Percentiles rank a stretch among this genome's conserved stretches.
Evolutionary conservation across 352 stramenopile species (phyloP).

Genomic region (Aphanomyces invadans): DNA sequence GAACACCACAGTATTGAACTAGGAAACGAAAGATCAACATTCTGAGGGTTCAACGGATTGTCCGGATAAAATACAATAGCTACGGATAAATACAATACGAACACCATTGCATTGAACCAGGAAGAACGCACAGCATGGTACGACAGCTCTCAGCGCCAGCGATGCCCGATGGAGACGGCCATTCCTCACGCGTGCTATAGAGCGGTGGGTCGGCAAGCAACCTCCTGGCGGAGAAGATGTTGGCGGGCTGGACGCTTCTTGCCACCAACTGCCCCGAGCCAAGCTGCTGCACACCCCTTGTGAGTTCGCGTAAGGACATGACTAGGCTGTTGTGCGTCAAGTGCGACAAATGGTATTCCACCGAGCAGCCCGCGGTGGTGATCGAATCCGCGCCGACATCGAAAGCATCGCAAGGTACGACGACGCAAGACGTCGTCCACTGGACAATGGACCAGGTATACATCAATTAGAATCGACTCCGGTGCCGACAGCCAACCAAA

Average conservation of each 20-base stretch:
- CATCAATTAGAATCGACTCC: too few species aligned
- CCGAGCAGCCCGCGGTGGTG: background rate
- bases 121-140: background rate
- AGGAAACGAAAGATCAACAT: too few species aligned
- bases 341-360: slow-evolving; percentile 20
- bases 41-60: too few species aligned
- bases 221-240: slow-evolving; percentile 22
- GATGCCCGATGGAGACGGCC: too few species aligned
- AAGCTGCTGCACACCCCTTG: slow-evolving; percentile 13
- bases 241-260: slow-evolving; percentile 14
- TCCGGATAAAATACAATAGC: background rate
- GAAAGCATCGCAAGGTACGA: background rate
- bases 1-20: too few species aligned
- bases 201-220: slow-evolving; percentile 3
- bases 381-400: background rate
- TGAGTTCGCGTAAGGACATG: slow-evolving; percentile 14
- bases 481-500: background rate
- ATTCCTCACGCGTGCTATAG: background rate
- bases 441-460: too few species aligned
- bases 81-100: slow-evolving; percentile 6
- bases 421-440: too few species aligned
- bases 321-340: slow-evolving; percentile 16
- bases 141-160: too few species aligned
- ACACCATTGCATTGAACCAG: background rate
- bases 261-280: slow-evolving; percentile 10